Conservation (phyloP, 192 early-diverging fungal species). For the Umbelopsis ramanniana region DNA sequence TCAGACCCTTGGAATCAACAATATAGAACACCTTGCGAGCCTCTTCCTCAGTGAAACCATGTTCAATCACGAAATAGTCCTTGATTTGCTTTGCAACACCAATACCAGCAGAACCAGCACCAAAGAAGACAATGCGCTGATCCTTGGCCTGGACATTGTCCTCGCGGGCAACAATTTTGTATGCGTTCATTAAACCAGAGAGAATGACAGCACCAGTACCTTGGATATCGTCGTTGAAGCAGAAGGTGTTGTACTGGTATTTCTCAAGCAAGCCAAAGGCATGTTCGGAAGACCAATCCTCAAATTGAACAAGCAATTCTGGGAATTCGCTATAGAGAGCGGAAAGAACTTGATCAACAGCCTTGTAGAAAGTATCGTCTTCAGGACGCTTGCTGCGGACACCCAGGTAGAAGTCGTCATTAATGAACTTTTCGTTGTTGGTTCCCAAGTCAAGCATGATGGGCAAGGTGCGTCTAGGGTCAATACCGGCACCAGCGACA, state of each 20-base stretch:
- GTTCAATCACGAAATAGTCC: constrained; percentile 80
- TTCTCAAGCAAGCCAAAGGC: constrained; percentile 82
- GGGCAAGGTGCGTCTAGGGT: constrained; percentile 85
- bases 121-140: constrained; percentile 92
- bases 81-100: constrained; percentile 92
- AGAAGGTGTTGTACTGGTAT: constrained; percentile 76
- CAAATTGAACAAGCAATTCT: constrained; percentile 89
- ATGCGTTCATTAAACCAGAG: constrained; percentile 89
- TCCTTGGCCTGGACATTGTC: constrained; percentile 67
- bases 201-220: constrained; percentile 95
- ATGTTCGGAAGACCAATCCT: constrained; percentile 94
- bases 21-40: constrained; percentile 81
- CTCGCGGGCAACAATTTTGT: constrained; percentile 58
- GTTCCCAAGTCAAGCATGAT: constrained; percentile 93
- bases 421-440: constrained; percentile 78
- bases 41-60: constrained; percentile 72
- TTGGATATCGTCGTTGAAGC: constrained; percentile 97
- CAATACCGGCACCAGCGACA: constrained; percentile 82
- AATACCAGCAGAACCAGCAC: constrained; percentile 93
- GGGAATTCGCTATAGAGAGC: constrained; percentile 75
- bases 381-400: constrained; percentile 67
- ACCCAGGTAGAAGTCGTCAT: constrained; percentile 92
- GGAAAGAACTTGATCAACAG: constrained; percentile 82
- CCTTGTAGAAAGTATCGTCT: constrained; percentile 75
- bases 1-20: constrained; percentile 90